Percentiles rank a stretch among this genome's conserved stretches.
These are phyloP conservation scores for Chalciporus sphaerocephalus DNA, from an alignment of 768 basidiomycete species.

Conservation along the genomic window DNA sequence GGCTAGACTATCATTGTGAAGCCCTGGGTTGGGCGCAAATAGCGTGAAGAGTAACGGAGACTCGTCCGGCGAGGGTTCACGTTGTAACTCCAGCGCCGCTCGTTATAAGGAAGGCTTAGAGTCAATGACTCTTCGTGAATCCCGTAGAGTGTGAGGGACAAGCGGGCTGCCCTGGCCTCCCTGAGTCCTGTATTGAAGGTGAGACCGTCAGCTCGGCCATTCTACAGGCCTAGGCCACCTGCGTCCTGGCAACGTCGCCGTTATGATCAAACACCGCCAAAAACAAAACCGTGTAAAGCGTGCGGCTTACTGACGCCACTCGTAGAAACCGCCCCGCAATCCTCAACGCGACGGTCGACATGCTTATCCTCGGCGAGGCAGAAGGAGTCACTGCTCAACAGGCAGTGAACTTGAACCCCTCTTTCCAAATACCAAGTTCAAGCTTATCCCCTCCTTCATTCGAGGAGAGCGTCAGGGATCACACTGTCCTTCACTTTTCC, in stretches of 20 bases:
- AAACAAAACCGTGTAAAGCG: not conserved
- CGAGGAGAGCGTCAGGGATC: constrained; percentile 24
- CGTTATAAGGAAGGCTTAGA: constrained; percentile 17
- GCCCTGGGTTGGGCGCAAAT: constrained; percentile 12
- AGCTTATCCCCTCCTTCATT: constrained; percentile 23
- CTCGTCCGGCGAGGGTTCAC: constrained; percentile 5
- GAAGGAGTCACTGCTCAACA: too few species aligned
- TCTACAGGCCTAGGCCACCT: constrained; percentile 5
- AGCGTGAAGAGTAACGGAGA: constrained; percentile 13
- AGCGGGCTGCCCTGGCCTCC: constrained; percentile 9
- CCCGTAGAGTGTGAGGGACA: constrained; percentile 4
- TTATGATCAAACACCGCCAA: not conserved
- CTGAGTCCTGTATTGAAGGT: constrained; percentile 6
- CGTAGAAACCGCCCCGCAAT: not conserved
- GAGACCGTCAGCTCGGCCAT: constrained; percentile 6
- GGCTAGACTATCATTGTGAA: constrained; percentile 22
- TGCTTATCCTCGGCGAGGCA: constrained; percentile 7
- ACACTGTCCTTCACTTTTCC: constrained; percentile 22
- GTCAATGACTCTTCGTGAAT: constrained; percentile 5
- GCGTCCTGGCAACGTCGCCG: constrained; percentile 8
- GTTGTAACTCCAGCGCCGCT: constrained; percentile 13
- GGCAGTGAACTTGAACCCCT: not conserved
- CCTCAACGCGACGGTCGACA: not conserved
- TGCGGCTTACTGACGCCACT: not conserved
- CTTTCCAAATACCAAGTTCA: not conserved